Evolutionary conservation across 495 filamentous ascomycete species (phyloP).

Genomic region (Collariella sp.): DNA sequence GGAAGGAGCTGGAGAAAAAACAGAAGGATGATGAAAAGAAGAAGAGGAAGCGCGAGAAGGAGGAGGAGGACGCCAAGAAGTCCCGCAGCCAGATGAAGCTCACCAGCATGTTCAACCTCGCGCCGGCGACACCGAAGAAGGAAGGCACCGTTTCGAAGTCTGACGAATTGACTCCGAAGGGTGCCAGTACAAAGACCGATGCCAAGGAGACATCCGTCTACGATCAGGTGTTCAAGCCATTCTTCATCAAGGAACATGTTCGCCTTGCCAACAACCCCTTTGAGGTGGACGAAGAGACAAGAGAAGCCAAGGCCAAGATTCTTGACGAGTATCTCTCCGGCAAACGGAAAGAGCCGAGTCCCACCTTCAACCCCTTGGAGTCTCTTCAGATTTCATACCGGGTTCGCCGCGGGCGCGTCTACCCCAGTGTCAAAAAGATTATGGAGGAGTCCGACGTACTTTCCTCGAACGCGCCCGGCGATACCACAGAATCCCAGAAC

Average conservation of each 20-base stretch:
- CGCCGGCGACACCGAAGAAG: slow-evolving; percentile 33
- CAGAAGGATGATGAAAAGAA: slow-evolving; percentile 50
- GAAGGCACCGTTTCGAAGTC: slow-evolving; percentile 16
- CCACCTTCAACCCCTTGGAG: slow-evolving; percentile 46
- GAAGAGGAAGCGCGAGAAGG: slow-evolving; percentile 53
- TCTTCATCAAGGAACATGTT: slow-evolving; percentile 63
- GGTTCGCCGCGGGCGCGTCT: slow-evolving; percentile 43
- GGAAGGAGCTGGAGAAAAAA: slow-evolving; percentile 47
- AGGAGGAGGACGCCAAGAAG: slow-evolving; percentile 60
- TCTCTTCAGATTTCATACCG: slow-evolving; percentile 51
- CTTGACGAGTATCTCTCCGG: slow-evolving; percentile 39
- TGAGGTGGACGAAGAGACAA: slow-evolving; percentile 49
- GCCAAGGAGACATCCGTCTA: slow-evolving; percentile 49
- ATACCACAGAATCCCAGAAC: slow-evolving; percentile 38
- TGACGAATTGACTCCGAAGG: slow-evolving; percentile 9
- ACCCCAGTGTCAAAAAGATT: slow-evolving; percentile 56
- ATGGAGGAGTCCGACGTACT: slow-evolving; percentile 36
- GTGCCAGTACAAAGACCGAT: slow-evolving; percentile 17
- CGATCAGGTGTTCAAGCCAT: slow-evolving; percentile 63
- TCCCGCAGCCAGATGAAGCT: slow-evolving; percentile 45
- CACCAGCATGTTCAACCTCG: slow-evolving; percentile 41
- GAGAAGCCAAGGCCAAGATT: slow-evolving; percentile 42
- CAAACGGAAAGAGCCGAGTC: slow-evolving; percentile 23
- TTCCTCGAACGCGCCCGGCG: slow-evolving; percentile 17
- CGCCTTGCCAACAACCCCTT: slow-evolving; percentile 45